Evolutionary conservation across 306 rosid genomes (phyloP).

Genomic region (Trifolium dubium): DNA sequence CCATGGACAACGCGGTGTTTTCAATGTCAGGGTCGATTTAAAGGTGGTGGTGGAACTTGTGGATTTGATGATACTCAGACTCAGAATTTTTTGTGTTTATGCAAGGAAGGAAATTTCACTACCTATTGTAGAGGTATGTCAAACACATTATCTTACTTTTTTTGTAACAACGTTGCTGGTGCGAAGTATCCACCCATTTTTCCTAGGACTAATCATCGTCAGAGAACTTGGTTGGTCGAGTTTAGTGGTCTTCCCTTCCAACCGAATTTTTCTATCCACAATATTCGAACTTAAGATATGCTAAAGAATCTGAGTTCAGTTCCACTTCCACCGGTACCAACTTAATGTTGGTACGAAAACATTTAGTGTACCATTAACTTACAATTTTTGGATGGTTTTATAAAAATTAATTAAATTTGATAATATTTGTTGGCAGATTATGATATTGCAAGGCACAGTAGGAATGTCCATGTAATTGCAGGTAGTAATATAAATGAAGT

Average conservation of each 20-base stretch:
- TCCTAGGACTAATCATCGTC: too few species aligned
- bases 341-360: background rate
- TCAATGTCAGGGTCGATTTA: slow-evolving; percentile 73
- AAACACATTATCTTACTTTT: background rate
- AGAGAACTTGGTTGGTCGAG: background rate
- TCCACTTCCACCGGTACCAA: background rate
- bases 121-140: slow-evolving; percentile 70
- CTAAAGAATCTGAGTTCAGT: background rate
- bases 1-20: slow-evolving; percentile 73
- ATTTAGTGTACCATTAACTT: background rate
- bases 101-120: slow-evolving; percentile 68
- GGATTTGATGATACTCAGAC: slow-evolving; percentile 69
- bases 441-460: slow-evolving; percentile 41
- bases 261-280: background rate
- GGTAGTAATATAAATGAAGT: slow-evolving; percentile 45
- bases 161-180: too few species aligned
- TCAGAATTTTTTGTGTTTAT: slow-evolving; percentile 68
- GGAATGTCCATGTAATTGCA: slow-evolving; percentile 63
- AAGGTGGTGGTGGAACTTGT: slow-evolving; percentile 83
- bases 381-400: background rate
- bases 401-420: background rate
- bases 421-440: slow-evolving; percentile 53
- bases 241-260: background rate
- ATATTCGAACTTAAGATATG: background rate
- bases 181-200: too few species aligned